phyloP scores from a whole-genome alignment of 441 rosid genomes.

The Pelargonium cotyledonis region DNA sequence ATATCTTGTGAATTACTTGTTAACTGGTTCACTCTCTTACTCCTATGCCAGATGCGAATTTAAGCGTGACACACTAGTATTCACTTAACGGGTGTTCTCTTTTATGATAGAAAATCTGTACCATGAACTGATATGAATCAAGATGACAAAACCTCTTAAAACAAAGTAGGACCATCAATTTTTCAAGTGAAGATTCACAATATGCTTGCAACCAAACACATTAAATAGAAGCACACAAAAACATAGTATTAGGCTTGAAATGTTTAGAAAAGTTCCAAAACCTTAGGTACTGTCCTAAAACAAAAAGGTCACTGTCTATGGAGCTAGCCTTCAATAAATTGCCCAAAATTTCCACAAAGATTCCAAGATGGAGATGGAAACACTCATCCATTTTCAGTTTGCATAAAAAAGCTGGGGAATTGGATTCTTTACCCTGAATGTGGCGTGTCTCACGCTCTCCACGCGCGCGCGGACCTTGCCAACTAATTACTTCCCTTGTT shows the following conservation, averaged over 20 bases:
- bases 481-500: not conserved
- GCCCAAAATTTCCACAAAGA: not conserved
- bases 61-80: too few relatives aligned
- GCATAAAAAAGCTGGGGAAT: not conserved
- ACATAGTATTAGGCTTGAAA: not conserved
- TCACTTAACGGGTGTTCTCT: too few relatives aligned
- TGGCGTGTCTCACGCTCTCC: not conserved
- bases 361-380: not conserved
- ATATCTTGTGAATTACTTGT: too few relatives aligned
- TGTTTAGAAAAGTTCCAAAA: not conserved
- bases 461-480: not conserved
- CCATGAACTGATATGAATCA: too few relatives aligned
- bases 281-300: not conserved
- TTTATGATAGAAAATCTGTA: too few relatives aligned
- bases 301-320: not conserved
- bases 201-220: constrained; percentile 2
- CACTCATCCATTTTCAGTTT: not conserved
- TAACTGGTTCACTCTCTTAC: too few relatives aligned
- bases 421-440: not conserved
- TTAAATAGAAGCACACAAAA: not conserved
- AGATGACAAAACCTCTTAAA: too few relatives aligned
- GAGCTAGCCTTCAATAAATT: not conserved
- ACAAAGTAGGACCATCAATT: not conserved
- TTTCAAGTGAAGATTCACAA: not conserved
- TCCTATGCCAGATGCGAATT: too few relatives aligned